Conservation (phyloP, 2,329 filamentous ascomycete genomes). For the Orbilia javanica region DNA sequence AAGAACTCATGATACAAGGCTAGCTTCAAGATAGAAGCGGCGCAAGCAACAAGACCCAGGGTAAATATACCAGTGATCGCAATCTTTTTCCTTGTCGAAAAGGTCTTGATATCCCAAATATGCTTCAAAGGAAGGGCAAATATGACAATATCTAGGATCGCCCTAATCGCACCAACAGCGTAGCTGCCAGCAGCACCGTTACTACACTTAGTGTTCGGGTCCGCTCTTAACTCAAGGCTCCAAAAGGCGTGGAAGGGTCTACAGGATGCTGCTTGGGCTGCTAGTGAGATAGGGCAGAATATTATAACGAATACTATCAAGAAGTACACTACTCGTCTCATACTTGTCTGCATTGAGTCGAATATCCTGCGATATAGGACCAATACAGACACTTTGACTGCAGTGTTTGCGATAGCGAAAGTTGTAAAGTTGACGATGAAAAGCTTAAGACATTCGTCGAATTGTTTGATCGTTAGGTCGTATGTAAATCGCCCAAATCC, state of each 20-base stretch:
- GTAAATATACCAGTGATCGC: constrained; percentile 44
- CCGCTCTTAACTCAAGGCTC: constrained; percentile 30
- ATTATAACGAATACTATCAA: constrained; percentile 40
- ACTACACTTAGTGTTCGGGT: constrained; percentile 37
- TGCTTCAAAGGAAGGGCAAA: constrained; percentile 51
- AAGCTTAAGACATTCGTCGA: constrained; percentile 38
- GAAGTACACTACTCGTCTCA: constrained; percentile 43
- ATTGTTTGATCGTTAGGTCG: constrained; percentile 38
- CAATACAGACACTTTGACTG: constrained; percentile 51
- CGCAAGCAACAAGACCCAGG: constrained; percentile 49
- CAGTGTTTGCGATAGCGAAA: constrained; percentile 50
- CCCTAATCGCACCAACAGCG: constrained; percentile 28
- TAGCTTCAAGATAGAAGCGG: constrained; percentile 48
- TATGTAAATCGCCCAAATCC: constrained; percentile 53
- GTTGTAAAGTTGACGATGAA: constrained; percentile 49
- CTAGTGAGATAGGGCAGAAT: constrained; percentile 43
- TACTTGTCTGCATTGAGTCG: constrained; percentile 52
- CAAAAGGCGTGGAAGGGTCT: constrained; percentile 44
- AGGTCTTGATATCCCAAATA: constrained; percentile 55
- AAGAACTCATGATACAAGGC: constrained; percentile 29
- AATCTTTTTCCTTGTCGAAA: constrained; percentile 48
- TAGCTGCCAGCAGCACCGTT: constrained; percentile 26
- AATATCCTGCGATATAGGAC: constrained; percentile 53
- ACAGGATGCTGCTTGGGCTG: constrained; percentile 27
- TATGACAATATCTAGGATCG: constrained; percentile 39